Base-by-base conservation (phyloP, 176 grass and related monocot genomes). In the Oryza meridionalis region DNA sequence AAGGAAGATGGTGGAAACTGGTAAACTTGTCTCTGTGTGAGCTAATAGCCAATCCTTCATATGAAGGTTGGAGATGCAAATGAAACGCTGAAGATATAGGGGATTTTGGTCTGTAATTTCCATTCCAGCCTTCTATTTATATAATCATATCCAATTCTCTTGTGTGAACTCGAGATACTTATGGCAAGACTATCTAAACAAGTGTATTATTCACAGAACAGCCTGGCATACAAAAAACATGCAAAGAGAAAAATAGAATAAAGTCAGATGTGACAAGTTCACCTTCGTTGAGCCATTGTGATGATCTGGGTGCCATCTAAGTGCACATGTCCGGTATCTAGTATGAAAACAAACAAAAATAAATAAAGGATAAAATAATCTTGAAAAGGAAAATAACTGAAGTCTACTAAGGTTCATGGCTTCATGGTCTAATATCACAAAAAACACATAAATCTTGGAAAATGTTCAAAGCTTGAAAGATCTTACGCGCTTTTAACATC, bases 401-500 rank as follows among this genome's bases (percentile, higher is more conserved):
- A 62, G 19, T 24, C 76, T 61, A 72, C 75, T 35, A 35, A 35
- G 33, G 33, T 35, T 35, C 33, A 58, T 75, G 67, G 61, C 3
- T 81, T 69, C 79, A 90, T 51, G 64, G 44, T 19, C 70, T 61
- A 77, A 65, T 77, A 16, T 72, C 47, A 26, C 15, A 38, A 61
- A 67, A 81, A 58, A 3, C 19, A 75, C 16, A 26, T 19, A 82
- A 85, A 67, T 67, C 8, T 49, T 79, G 15, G 49, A 51, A 83
- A 51, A 81, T 69, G 25, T 21, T 63, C 31, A 67, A 29, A 76
- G 72, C 44, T 67, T 42, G 44, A 46, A 27, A 53, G 29, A 76
- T 88, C 96, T 95, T 95, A 98, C 91, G 93, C 96, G 50, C 62
- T 94, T 93, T 98, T 98, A 78, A 98, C 96, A 78, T 98, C 93